Percentiles rank a stretch among this genome's conserved stretches.
phyloP scores from a whole-genome alignment of 345 rosid species.

The Toxicodendron radicans region DNA sequence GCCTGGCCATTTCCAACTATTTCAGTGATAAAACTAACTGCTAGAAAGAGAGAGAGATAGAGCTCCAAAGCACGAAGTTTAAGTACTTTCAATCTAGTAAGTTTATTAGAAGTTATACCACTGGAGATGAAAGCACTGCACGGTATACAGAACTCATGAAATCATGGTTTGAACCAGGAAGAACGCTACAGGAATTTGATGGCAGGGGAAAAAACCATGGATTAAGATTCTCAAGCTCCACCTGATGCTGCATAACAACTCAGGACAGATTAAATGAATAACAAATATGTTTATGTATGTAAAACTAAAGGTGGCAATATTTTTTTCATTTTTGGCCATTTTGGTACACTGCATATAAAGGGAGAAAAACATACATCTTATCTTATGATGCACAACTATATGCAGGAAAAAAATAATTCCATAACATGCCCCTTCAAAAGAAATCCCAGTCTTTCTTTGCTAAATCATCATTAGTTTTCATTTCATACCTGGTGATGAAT shows the following conservation, averaged over 20 bases:
- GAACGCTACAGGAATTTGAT: slow-evolving; percentile 49
- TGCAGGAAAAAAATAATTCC: neutral
- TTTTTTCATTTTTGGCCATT: neutral
- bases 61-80: slow-evolving; percentile 5
- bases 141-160: slow-evolving; percentile 63
- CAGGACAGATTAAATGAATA: slow-evolving; percentile 8
- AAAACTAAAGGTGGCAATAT: neutral
- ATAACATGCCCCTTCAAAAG: neutral
- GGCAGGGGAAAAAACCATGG: slow-evolving; percentile 93
- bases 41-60: neutral
- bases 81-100: neutral
- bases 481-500: neutral
- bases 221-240: slow-evolving; percentile 56
- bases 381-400: neutral
- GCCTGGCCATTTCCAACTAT: neutral
- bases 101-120: slow-evolving; percentile 53
- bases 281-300: neutral
- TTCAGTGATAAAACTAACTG: neutral
- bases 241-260: slow-evolving; percentile 40
- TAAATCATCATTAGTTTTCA: neutral
- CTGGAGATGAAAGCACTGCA: slow-evolving; percentile 85
- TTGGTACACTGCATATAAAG: neutral
- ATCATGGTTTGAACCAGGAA: slow-evolving; percentile 83
- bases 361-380: neutral
- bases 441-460: neutral